Conservation (phyloP, 441 rosid species). For the Erysimum cheiri region DNA sequence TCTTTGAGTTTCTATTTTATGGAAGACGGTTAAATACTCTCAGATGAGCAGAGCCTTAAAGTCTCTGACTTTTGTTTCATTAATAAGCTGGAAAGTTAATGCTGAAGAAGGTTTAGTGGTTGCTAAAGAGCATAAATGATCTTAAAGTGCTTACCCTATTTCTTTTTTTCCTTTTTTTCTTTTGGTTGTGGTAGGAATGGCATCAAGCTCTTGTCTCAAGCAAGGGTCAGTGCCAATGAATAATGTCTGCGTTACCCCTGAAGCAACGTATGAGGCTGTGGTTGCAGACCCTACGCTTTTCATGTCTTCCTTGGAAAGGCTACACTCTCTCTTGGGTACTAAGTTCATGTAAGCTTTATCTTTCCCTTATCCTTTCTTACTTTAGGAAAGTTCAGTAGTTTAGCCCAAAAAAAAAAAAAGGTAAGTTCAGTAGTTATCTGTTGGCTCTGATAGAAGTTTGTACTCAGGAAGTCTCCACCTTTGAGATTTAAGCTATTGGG, state of each 20-base stretch:
- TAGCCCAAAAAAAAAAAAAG: too few relatives aligned
- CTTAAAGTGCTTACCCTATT: constrained; percentile 25
- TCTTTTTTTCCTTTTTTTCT: not conserved
- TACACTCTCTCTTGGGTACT: constrained; percentile 82
- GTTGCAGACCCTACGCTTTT: constrained; percentile 62
- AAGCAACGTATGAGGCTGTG: constrained; percentile 75
- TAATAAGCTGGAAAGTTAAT: constrained; percentile 36
- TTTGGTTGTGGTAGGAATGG: constrained; percentile 56
- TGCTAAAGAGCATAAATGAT: constrained; percentile 43
- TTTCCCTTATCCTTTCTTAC: constrained; percentile 9
- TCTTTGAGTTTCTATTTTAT: constrained; percentile 34
- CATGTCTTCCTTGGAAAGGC: constrained; percentile 73
- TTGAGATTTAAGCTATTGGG: constrained; percentile 10
- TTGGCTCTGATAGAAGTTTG: constrained; percentile 7
- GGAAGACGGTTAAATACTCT: not conserved
- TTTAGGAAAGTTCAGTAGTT: too few relatives aligned
- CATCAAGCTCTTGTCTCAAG: constrained; percentile 77
- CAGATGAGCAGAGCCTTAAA: constrained; percentile 30
- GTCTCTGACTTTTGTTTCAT: constrained; percentile 40
- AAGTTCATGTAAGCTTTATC: constrained; percentile 76
- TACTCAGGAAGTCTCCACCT: constrained; percentile 5
- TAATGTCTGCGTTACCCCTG: constrained; percentile 65
- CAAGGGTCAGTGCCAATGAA: constrained; percentile 60
- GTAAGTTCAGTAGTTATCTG: constrained; percentile 13
- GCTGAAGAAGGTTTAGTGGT: constrained; percentile 44